phyloP scores from a whole-genome alignment of 2,329 filamentous ascomycete genomes.

The Nemania sp. region DNA sequence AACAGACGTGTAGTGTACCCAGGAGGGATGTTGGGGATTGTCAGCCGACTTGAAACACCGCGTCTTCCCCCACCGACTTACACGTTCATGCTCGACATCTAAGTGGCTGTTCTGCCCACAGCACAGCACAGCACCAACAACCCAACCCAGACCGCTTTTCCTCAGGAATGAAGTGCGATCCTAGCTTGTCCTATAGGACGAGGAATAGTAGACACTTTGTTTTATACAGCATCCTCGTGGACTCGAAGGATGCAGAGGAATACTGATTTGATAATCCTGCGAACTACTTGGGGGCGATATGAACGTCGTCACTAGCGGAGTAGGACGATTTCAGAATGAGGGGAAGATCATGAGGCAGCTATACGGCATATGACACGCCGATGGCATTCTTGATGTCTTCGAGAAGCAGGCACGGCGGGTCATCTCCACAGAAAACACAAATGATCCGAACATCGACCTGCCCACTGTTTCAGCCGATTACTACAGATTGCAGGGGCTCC shows the following conservation, averaged over 20 bases:
- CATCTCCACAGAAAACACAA: slow-evolving; percentile 8
- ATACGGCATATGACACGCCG: slow-evolving; percentile 12
- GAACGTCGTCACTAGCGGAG: neutral
- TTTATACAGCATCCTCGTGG: too few species aligned
- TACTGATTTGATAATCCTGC: neutral
- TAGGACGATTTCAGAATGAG: neutral
- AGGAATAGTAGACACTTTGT: neutral
- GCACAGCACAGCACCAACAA: neutral
- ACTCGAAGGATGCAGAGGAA: too few species aligned
- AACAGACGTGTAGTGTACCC: slow-evolving; percentile 14
- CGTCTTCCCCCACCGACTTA: slow-evolving; percentile 16
- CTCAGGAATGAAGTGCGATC: neutral
- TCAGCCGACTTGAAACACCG: slow-evolving; percentile 26
- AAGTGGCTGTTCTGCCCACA: neutral
- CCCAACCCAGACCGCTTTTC: slow-evolving; percentile 17
- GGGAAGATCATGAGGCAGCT: slow-evolving; percentile 1
- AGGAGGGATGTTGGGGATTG: slow-evolving; percentile 11
- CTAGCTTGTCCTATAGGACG: too few species aligned
- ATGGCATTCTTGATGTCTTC: slow-evolving; percentile 16
- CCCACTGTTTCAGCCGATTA: slow-evolving; percentile 20
- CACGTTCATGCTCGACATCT: slow-evolving; percentile 3
- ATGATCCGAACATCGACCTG: slow-evolving; percentile 13
- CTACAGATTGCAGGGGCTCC: slow-evolving; percentile 17
- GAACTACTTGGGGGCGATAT: neutral
- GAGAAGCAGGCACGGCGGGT: slow-evolving; percentile 8